A percentile compares a stretch with the other conserved stretches of the same genome.
These are phyloP conservation scores for Fraxinus velutina DNA, from an alignment of 305 asterid species.

Conservation along the genomic window DNA sequence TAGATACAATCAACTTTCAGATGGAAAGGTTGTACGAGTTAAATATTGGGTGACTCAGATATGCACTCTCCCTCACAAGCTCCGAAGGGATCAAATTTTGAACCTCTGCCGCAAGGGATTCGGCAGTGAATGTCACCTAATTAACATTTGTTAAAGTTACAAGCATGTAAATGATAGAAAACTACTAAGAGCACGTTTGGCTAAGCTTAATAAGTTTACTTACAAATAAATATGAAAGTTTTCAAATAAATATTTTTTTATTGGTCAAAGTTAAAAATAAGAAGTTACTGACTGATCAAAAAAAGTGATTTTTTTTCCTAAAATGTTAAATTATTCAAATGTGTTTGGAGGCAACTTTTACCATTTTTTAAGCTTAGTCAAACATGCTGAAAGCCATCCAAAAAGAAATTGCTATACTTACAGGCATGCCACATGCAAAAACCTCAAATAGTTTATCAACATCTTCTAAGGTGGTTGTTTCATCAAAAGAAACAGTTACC, in stretches of 20 bases:
- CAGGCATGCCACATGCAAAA: constrained; percentile 68
- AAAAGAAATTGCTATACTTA: constrained; percentile 33
- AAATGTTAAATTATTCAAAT: neutral
- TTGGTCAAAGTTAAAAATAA: neutral
- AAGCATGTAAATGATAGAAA: neutral
- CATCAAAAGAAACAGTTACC: constrained; percentile 88
- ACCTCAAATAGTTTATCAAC: constrained; percentile 37
- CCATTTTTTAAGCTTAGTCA: neutral
- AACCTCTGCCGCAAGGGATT: constrained; percentile 81
- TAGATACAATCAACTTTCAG: neutral
- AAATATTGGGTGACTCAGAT: constrained; percentile 73
- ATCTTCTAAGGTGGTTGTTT: constrained; percentile 57
- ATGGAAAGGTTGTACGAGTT: constrained; percentile 61
- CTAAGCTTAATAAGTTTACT: neutral
- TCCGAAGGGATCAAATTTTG: constrained; percentile 64
- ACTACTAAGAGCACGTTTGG: neutral
- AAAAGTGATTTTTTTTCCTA: neutral
- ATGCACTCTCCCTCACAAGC: constrained; percentile 76
- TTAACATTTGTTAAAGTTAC: constrained; percentile 7
- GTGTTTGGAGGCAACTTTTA: neutral
- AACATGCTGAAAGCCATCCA: neutral
- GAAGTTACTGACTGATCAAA: neutral
- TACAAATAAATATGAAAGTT: neutral
- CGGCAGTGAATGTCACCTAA: constrained; percentile 79
- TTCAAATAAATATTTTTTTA: neutral